Conservation (phyloP, 2,329 filamentous ascomycete genomes). For the Diplodia seriata region DNA sequence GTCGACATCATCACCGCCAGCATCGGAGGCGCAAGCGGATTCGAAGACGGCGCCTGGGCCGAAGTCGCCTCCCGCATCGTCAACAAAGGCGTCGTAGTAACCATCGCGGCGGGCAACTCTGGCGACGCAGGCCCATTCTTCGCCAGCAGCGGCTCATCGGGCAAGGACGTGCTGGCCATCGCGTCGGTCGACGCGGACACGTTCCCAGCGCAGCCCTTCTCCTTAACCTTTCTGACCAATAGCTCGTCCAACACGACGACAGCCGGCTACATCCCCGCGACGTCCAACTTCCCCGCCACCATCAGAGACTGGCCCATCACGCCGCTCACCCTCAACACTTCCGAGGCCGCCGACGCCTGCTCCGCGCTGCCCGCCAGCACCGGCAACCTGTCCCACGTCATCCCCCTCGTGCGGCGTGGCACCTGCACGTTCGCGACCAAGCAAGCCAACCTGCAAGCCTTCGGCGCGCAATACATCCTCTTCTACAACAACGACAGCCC, state of each 20-base stretch:
- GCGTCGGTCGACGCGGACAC: slow-evolving; percentile 53
- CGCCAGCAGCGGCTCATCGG: slow-evolving; percentile 51
- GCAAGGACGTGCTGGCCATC: slow-evolving; percentile 53
- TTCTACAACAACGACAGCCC: slow-evolving; percentile 62
- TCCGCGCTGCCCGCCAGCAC: slow-evolving; percentile 59
- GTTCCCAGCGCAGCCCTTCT: slow-evolving; percentile 45
- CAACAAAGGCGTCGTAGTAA: slow-evolving; percentile 57
- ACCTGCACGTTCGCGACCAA: slow-evolving; percentile 64
- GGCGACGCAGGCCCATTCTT: slow-evolving; percentile 59
- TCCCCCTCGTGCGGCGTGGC: slow-evolving; percentile 67
- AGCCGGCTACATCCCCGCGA: slow-evolving; percentile 47
- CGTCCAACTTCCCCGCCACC: slow-evolving; percentile 44
- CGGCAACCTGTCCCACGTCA: slow-evolving; percentile 63
- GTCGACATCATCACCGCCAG: slow-evolving; percentile 50
- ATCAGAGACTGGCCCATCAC: slow-evolving; percentile 45
- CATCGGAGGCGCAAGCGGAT: slow-evolving; percentile 45
- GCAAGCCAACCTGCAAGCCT: slow-evolving; percentile 59
- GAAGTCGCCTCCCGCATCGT: slow-evolving; percentile 53
- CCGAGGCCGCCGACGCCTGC: slow-evolving; percentile 60
- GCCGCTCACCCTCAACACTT: slow-evolving; percentile 58
- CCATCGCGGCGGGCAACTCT: slow-evolving; percentile 61
- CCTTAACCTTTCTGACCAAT: slow-evolving; percentile 43
- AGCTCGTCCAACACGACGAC: slow-evolving; percentile 37
- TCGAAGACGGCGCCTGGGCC: slow-evolving; percentile 49
- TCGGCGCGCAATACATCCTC: slow-evolving; percentile 67